A percentile compares a stretch with the other conserved stretches of the same genome.
phyloP scores from a whole-genome alignment of 2,329 filamentous ascomycete genomes.

The Cladosporium oxysporum region DNA sequence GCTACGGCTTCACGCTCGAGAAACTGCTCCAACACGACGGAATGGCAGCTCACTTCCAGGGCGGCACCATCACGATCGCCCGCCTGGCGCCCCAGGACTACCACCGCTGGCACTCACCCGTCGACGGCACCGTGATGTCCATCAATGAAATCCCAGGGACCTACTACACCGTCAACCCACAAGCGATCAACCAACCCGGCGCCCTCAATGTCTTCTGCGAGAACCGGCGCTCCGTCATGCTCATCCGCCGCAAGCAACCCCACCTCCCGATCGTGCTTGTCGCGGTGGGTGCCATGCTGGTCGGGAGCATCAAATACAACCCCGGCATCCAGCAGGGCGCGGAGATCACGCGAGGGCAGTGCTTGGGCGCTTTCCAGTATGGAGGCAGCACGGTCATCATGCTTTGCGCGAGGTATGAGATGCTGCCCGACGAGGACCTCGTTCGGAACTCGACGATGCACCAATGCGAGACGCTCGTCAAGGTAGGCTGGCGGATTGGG shows the following conservation, averaged over 20 bases:
- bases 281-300: constrained; percentile 48
- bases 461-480: constrained; percentile 43
- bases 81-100: constrained; percentile 47
- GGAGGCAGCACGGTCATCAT: constrained; percentile 48
- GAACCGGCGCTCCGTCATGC: constrained; percentile 45
- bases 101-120: constrained; percentile 44
- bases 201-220: constrained; percentile 48
- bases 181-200: constrained; percentile 44
- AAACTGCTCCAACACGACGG: constrained; percentile 34
- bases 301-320: constrained; percentile 46
- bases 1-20: constrained; percentile 42
- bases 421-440: constrained; percentile 43
- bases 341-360: constrained; percentile 42
- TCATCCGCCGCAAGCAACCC: constrained; percentile 35
- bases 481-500: constrained; percentile 42
- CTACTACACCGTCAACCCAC: constrained; percentile 48
- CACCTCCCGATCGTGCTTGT: constrained; percentile 39
- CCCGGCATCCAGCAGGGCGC: constrained; percentile 37
- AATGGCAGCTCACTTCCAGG: constrained; percentile 38
- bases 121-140: constrained; percentile 36
- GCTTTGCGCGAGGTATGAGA: constrained; percentile 40
- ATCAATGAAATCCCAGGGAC: constrained; percentile 43
- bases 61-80: constrained; percentile 42
- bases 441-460: constrained; percentile 41
- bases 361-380: constrained; percentile 45